Evolutionary conservation across 352 stramenopile species (phyloP).

Genomic region (Phytopythium helicoides): DNA sequence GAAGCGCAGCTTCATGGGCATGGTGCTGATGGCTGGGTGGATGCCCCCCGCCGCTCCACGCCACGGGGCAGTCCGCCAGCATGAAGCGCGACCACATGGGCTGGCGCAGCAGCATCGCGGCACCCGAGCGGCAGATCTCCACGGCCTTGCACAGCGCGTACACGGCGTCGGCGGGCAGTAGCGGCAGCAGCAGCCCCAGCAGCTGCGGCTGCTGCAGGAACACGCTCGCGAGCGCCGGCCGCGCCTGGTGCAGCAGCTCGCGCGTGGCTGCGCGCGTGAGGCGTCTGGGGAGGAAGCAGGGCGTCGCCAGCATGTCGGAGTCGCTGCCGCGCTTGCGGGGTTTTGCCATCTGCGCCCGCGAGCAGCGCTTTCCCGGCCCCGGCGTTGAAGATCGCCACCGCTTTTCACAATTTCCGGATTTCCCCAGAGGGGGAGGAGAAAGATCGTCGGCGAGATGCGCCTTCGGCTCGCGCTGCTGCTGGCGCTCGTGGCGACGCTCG

Average conservation of each 20-base stretch:
- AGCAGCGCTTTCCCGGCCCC: no score
- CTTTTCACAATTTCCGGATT: no score
- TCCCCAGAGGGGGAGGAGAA: not conserved
- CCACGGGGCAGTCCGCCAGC: slow-evolving; percentile 13
- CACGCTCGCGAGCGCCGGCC: not conserved
- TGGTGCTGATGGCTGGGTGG: not conserved
- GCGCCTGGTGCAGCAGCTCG: not conserved
- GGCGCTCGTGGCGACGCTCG: slow-evolving; percentile 13
- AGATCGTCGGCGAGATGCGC: not conserved
- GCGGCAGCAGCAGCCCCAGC: slow-evolving; percentile 16
- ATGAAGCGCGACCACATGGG: slow-evolving; percentile 20
- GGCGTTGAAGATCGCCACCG: no score
- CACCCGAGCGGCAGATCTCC: slow-evolving; percentile 4
- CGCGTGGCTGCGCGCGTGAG: not conserved
- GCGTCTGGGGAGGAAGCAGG: no score
- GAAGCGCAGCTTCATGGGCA: not conserved
- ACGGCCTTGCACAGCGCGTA: slow-evolving; percentile 12
- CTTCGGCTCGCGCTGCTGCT: not conserved
- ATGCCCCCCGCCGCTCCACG: not conserved
- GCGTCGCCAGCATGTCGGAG: no score
- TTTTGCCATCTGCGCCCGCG: no score
- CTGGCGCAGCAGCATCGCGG: slow-evolving; percentile 5
- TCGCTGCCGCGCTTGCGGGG: no score
- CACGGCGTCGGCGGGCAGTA: slow-evolving; percentile 12
- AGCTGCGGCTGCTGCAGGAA: slow-evolving; percentile 10